phyloP scores from a whole-genome alignment of 352 stramenopile species.

The Phytophthora podocarpi region DNA sequence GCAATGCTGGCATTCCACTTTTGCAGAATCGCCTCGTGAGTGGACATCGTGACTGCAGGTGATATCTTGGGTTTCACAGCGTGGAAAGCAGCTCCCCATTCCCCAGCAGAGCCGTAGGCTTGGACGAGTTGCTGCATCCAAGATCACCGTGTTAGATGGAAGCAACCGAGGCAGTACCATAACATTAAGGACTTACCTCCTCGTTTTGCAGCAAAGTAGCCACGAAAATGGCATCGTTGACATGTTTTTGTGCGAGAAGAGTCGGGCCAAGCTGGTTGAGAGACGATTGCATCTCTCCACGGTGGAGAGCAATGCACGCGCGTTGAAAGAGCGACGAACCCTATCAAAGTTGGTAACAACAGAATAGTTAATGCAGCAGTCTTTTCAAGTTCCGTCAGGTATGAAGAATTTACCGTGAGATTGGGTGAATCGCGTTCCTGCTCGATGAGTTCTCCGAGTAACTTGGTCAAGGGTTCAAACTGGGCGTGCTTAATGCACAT shows the following conservation, averaged over 20 bases:
- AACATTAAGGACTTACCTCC: slow-evolving; percentile 29
- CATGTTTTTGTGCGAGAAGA: slow-evolving; percentile 25
- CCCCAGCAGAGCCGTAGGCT: slow-evolving; percentile 25
- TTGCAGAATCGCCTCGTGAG: slow-evolving; percentile 20
- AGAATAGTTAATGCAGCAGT: too few species aligned
- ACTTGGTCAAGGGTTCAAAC: slow-evolving; percentile 39
- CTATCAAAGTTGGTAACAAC: slow-evolving; percentile 32
- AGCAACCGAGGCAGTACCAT: too few species aligned
- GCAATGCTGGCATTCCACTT: slow-evolving; percentile 41
- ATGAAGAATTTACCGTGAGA: slow-evolving; percentile 56
- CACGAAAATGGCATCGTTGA: slow-evolving; percentile 59
- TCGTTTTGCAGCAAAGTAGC: slow-evolving; percentile 55
- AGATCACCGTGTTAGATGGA: neutral
- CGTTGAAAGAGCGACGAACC: slow-evolving; percentile 67
- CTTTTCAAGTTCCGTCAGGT: too few species aligned
- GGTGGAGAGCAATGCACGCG: slow-evolving; percentile 48
- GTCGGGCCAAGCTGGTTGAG: slow-evolving; percentile 32
- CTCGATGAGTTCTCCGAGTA: slow-evolving; percentile 37
- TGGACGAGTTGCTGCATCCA: slow-evolving; percentile 28
- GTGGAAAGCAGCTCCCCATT: slow-evolving; percentile 37
- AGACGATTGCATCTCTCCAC: slow-evolving; percentile 25
- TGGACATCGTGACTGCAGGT: neutral
- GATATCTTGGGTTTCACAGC: slow-evolving; percentile 15
- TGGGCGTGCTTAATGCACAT: slow-evolving; percentile 74
- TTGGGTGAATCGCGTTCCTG: slow-evolving; percentile 45